These are phyloP conservation scores for Amanita molliuscula DNA, from an alignment of 768 basidiomycete genomes.

Conservation along the genomic window DNA sequence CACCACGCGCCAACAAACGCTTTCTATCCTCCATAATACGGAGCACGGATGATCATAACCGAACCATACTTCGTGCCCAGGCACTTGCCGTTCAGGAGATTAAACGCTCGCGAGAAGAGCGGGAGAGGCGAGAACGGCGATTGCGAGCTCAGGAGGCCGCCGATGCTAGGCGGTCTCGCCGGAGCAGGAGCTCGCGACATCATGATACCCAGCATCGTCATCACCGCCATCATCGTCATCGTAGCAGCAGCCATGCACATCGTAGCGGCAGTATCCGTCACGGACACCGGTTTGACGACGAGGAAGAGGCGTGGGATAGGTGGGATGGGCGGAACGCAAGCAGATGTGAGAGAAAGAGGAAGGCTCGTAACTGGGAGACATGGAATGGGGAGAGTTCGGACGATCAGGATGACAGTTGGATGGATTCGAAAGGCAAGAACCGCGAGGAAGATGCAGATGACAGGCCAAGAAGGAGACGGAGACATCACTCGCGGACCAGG, in stretches of 20 bases:
- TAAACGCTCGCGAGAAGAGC: constrained; percentile 58
- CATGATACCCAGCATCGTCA: background rate
- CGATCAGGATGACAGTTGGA: constrained; percentile 20
- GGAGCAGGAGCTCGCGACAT: background rate
- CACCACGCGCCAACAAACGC: constrained; percentile 74
- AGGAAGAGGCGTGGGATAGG: constrained; percentile 38
- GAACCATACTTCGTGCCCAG: constrained; percentile 67
- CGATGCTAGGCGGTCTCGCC: constrained; percentile 34
- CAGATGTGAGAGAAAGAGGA: constrained; percentile 28
- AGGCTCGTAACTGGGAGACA: constrained; percentile 35
- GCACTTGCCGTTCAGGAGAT: constrained; percentile 63
- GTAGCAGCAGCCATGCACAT: background rate
- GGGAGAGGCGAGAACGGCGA: constrained; percentile 49
- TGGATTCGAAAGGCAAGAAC: background rate
- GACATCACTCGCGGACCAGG: constrained; percentile 16
- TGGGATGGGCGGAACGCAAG: constrained; percentile 43
- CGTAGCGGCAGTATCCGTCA: constrained; percentile 12
- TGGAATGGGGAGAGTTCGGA: constrained; percentile 25
- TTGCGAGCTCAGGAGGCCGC: constrained; percentile 70
- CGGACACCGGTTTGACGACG: constrained; percentile 6
- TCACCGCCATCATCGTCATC: background rate
- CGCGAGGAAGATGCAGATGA: constrained; percentile 14
- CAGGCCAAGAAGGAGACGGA: constrained; percentile 17
- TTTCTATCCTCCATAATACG: constrained; percentile 80
- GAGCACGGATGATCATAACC: constrained; percentile 94